Percentiles rank a stretch among this genome's conserved stretches.
Evolutionary conservation across 2,329 filamentous ascomycete genomes (phyloP).

Genomic region (Trichothecium sympodiale): DNA sequence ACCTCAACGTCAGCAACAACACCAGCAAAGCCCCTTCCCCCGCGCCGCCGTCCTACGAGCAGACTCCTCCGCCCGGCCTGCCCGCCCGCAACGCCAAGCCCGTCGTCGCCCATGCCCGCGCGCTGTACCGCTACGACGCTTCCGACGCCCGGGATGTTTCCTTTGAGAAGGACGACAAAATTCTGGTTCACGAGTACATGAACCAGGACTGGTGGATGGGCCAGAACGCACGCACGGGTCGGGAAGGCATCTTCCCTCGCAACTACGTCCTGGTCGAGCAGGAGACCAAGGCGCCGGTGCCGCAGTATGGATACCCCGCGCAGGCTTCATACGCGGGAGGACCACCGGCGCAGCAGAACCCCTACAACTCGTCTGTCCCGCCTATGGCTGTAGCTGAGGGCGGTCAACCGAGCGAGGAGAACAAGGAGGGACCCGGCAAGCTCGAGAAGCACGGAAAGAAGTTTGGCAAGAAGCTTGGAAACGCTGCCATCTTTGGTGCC

Average conservation of each 20-base stretch:
- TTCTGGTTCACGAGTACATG: slow-evolving; percentile 83
- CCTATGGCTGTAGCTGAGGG: slow-evolving; percentile 61
- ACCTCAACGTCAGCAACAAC: slow-evolving; percentile 13
- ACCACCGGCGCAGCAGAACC: slow-evolving; percentile 41
- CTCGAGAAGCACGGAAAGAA: slow-evolving; percentile 75
- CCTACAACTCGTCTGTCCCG: slow-evolving; percentile 61
- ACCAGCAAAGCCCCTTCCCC: slow-evolving; percentile 19
- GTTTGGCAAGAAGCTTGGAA: slow-evolving; percentile 83
- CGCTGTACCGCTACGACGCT: slow-evolving; percentile 74
- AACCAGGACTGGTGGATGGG: slow-evolving; percentile 97
- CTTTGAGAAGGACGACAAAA: slow-evolving; percentile 68
- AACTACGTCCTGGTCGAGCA: slow-evolving; percentile 73
- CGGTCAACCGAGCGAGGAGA: slow-evolving; percentile 20
- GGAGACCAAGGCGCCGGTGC: slow-evolving; percentile 33
- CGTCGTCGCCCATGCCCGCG: slow-evolving; percentile 62
- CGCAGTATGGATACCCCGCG: slow-evolving; percentile 26
- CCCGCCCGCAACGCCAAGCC: slow-evolving; percentile 34
- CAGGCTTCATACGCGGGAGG: slow-evolving; percentile 23
- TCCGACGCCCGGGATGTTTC: slow-evolving; percentile 72
- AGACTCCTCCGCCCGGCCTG: slow-evolving; percentile 31
- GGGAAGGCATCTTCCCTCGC: slow-evolving; percentile 90
- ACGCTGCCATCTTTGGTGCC: slow-evolving; percentile 78
- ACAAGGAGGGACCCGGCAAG: slow-evolving; percentile 43
- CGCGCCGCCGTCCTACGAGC: slow-evolving; percentile 39
- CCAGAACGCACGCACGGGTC: slow-evolving; percentile 67